These are phyloP conservation scores for Tetratostichococcus sp. DNA, from an alignment of 139 green algal genomes.

Conservation along the genomic window DNA sequence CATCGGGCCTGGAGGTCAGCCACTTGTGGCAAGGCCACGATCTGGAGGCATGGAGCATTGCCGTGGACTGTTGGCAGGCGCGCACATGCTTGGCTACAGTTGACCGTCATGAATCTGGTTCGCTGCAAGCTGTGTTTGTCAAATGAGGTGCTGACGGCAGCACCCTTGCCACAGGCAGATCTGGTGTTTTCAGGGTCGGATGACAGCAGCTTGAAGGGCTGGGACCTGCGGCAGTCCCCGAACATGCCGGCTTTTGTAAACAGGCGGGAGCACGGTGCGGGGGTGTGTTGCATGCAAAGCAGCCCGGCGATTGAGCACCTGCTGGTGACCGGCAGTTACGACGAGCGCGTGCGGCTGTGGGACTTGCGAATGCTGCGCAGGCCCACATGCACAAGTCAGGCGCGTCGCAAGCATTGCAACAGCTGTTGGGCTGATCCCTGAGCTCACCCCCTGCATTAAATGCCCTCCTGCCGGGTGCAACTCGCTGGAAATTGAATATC, in stretches of 20 bases:
- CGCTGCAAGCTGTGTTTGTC: no score
- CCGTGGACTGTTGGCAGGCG: constrained; percentile 13
- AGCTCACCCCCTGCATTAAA: no score
- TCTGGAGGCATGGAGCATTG: constrained; percentile 15
- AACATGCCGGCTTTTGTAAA: constrained; percentile 1
- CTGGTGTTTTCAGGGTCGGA: constrained; percentile 15
- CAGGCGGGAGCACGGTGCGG: constrained; percentile 59
- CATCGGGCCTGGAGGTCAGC: background rate
- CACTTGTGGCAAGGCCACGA: constrained; percentile 11
- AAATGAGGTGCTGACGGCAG: no score
- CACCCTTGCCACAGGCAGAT: no score
- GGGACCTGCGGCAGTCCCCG: constrained; percentile 6
- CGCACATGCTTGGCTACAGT: no score
- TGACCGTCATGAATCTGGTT: no score
- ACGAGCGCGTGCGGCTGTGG: constrained; percentile 80
- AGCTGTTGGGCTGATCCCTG: no score
- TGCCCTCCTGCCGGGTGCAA: no score
- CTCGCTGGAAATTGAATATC: no score
- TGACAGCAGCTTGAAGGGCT: constrained; percentile 15
- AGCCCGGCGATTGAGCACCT: constrained; percentile 41
- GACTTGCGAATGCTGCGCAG: constrained; percentile 41
- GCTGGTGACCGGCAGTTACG: constrained; percentile 80
- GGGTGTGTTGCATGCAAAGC: constrained; percentile 75
- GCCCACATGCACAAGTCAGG: background rate
- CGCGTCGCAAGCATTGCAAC: no score